These are phyloP conservation scores for Tripidium arundinaceum DNA, from an alignment of 202 grass and related monocot species.

Conservation along the genomic window DNA sequence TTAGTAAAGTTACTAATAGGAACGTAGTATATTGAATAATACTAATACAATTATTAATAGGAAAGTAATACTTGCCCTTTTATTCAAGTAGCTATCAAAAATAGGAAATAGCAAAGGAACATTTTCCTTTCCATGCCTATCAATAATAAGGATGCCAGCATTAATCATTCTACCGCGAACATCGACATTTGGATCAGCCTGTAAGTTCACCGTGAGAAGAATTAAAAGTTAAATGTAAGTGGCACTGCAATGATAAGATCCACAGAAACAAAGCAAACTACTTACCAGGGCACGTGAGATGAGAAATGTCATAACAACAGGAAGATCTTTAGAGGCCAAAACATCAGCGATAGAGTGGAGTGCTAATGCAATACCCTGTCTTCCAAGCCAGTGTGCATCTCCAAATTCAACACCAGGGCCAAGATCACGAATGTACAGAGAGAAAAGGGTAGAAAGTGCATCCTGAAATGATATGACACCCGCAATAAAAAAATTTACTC, in stretches of 20 bases:
- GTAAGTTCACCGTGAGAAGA: conserved; percentile 22
- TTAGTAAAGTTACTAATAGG: not conserved
- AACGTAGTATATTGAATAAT: not conserved
- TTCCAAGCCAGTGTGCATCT: conserved; percentile 74
- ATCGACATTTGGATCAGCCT: conserved; percentile 96
- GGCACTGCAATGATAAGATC: conserved; percentile 11
- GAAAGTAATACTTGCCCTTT: conserved; percentile 49
- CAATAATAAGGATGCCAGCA: conserved; percentile 94
- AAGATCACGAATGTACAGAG: conserved; percentile 79
- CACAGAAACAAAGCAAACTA: conserved; percentile 2
- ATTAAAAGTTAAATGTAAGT: conserved; percentile 19
- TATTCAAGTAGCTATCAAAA: conserved; percentile 99
- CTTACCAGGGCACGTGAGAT: conserved; percentile 94
- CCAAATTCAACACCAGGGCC: conserved; percentile 51
- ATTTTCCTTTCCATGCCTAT: conserved; percentile 97
- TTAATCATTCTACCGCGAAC: conserved; percentile 97
- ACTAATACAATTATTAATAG: not conserved
- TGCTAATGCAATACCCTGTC: conserved; percentile 92
- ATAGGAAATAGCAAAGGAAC: conserved; percentile 98
- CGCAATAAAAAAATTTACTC: not conserved
- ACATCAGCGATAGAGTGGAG: conserved; percentile 91
- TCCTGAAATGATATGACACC: conserved; percentile 45
- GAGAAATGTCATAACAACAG: conserved; percentile 95
- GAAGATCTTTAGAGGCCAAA: conserved; percentile 89
- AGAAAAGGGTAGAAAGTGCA: conserved; percentile 85